phyloP scores from a whole-genome alignment of 169 alveolate genomes.

The Cryptosporidium sp. region DNA sequence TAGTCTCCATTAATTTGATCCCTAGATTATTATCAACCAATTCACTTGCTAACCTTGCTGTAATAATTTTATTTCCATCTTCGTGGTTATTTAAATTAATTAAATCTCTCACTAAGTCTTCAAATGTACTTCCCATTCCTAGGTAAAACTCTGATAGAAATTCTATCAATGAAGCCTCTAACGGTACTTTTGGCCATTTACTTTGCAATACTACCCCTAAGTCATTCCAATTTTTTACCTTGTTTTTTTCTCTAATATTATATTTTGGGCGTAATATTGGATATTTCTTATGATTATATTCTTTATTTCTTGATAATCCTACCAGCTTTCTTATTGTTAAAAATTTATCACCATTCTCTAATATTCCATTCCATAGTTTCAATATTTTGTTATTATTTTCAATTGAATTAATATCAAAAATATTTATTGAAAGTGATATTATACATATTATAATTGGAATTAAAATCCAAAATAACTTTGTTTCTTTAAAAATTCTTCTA shows the following conservation, averaged over 20 bases:
- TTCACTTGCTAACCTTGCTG: slow-evolving; percentile 47
- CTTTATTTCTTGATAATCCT: background rate
- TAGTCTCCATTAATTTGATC: slow-evolving; percentile 58
- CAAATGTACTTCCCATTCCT: slow-evolving; percentile 32
- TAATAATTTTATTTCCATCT: background rate
- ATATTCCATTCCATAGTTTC: background rate
- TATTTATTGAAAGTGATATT: background rate
- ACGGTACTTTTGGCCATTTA: slow-evolving; percentile 61
- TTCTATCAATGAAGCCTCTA: slow-evolving; percentile 55
- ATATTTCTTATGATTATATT: slow-evolving; percentile 3
- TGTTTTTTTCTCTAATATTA: slow-evolving; percentile 26
- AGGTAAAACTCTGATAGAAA: slow-evolving; percentile 46
- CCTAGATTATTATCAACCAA: slow-evolving; percentile 27
- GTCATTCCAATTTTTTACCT: slow-evolving; percentile 29
- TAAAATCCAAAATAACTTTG: background rate
- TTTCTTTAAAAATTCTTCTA: background rate
- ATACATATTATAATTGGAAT: background rate
- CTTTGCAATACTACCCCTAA: slow-evolving; percentile 52
- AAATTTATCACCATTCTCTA: background rate
- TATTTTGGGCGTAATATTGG: slow-evolving; percentile 47
- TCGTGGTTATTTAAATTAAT: background rate
- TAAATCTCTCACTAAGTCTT: slow-evolving; percentile 30
- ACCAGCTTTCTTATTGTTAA: background rate
- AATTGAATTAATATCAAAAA: background rate
- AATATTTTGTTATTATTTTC: background rate